Evolutionary conservation across 306 rosid genomes (phyloP).

Genomic region (Cucurbita moschata): DNA sequence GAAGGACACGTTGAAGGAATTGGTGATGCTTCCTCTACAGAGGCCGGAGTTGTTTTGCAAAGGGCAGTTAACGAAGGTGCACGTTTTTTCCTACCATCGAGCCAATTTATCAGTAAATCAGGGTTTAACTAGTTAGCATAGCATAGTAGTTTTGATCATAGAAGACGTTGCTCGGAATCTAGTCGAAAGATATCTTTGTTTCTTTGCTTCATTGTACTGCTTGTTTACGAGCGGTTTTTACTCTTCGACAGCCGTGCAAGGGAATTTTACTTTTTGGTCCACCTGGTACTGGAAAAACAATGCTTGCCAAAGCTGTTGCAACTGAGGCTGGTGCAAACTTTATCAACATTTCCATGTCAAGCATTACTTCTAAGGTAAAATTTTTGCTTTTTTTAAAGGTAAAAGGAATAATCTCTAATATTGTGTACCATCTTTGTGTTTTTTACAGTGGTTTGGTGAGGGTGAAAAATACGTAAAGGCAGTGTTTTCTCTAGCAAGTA

Average conservation of each 20-base stretch:
- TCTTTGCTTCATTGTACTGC: not conserved
- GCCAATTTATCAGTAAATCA: not conserved
- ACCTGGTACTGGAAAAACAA: conserved; percentile 96
- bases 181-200: not conserved
- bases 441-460: conserved; percentile 92
- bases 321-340: conserved; percentile 98
- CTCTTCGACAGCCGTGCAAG: conserved; percentile 65
- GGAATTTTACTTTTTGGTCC: conserved; percentile 96
- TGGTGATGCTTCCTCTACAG: conserved; percentile 96
- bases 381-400: not conserved
- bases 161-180: not conserved
- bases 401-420: not conserved
- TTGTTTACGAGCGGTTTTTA: not conserved
- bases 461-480: conserved; percentile 96
- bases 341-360: conserved; percentile 90
- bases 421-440: not conserved
- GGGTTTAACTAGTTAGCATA: not conserved
- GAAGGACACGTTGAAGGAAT: conserved; percentile 88
- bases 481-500: conserved; percentile 87
- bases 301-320: conserved; percentile 99
- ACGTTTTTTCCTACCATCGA: not conserved
- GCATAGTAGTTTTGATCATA: not conserved
- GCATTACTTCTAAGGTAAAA: conserved; percentile 81
- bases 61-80: conserved; percentile 89
- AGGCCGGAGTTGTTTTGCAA: conserved; percentile 84